Evolutionary conservation across 2,329 filamentous ascomycete species (phyloP).

Genomic region (Zasmidium angulare): DNA sequence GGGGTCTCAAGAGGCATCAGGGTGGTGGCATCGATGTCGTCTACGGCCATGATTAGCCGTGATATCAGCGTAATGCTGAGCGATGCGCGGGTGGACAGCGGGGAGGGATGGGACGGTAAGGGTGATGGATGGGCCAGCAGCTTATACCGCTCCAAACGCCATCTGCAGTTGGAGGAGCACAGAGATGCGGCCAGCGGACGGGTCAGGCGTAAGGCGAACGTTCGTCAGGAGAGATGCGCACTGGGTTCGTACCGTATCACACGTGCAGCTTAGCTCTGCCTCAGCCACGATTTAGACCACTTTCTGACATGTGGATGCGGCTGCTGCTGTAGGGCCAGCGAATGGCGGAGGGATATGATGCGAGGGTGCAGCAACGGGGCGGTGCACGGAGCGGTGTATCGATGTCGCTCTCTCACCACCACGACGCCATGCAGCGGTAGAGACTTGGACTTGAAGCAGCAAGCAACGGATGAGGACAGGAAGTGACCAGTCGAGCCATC

Average conservation of each 20-base stretch:
- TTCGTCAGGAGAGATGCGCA: slow-evolving; percentile 1
- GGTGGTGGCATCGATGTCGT: slow-evolving; percentile 26
- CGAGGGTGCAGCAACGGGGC: not conserved
- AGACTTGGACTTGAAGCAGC: not conserved
- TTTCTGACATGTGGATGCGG: not conserved
- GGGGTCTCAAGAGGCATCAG: slow-evolving; percentile 56
- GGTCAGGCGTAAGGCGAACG: slow-evolving; percentile 1
- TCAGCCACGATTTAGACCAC: slow-evolving; percentile 3
- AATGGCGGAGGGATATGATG: slow-evolving; percentile 3
- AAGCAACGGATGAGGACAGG: not conserved
- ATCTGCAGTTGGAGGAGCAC: not conserved
- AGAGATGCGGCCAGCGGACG: not conserved
- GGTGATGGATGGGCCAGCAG: not conserved
- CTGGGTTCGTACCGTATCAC: slow-evolving; percentile 8
- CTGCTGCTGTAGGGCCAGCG: not conserved
- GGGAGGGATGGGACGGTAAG: not conserved
- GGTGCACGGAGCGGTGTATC: not conserved
- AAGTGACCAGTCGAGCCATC: not conserved
- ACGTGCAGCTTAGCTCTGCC: slow-evolving; percentile 5
- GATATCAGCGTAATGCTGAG: not conserved
- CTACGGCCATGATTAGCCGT: slow-evolving; percentile 16
- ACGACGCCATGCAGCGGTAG: not conserved
- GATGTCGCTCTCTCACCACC: not conserved
- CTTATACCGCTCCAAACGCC: slow-evolving; percentile 6
- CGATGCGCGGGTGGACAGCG: not conserved